These are phyloP conservation scores for Ophiostoma tasmaniense DNA, from an alignment of 2,329 filamentous ascomycete species.

Conservation along the genomic window DNA sequence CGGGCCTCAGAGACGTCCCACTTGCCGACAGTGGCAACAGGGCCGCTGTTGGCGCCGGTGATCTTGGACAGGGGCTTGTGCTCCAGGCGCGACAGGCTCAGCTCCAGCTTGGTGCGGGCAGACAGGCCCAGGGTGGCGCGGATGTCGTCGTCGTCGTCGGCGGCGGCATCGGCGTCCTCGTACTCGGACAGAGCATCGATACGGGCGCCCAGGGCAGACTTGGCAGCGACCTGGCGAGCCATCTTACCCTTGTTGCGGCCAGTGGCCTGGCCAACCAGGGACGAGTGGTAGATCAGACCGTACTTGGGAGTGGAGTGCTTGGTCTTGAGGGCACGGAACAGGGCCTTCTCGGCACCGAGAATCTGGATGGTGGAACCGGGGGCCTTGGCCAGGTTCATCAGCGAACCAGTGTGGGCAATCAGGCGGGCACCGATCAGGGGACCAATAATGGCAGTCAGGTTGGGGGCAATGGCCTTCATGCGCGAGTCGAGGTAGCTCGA, in stretches of 20 bases:
- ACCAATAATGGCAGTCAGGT: constrained; percentile 85
- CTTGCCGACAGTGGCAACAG: constrained; percentile 54
- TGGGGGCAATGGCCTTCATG: constrained; percentile 95
- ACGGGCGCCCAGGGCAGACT: constrained; percentile 85
- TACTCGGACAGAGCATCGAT: constrained; percentile 82
- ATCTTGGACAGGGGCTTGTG: constrained; percentile 72
- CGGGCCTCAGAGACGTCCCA: constrained; percentile 87
- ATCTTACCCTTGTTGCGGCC: constrained; percentile 99
- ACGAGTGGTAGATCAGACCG: constrained; percentile 86
- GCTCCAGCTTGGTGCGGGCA: constrained; percentile 65
- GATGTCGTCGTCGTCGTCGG: constrained; percentile 66
- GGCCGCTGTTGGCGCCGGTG: constrained; percentile 15
- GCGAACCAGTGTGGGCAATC: constrained; percentile 87
- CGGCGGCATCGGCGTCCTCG: constrained; percentile 57
- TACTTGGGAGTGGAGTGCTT: constrained; percentile 99
- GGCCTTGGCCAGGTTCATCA: constrained; percentile 91
- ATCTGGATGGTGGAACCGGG: constrained; percentile 96
- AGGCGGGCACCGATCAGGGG: constrained; percentile 90
- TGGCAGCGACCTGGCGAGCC: constrained; percentile 88
- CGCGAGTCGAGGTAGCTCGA: constrained; percentile 82
- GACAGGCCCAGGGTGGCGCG: constrained; percentile 70
- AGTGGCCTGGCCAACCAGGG: constrained; percentile 89
- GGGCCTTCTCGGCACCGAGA: constrained; percentile 93
- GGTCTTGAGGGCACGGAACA: constrained; percentile 96
- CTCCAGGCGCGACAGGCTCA: constrained; percentile 69